Base-by-base conservation (phyloP, 306 rosid genomes). In the Medicago arabica region DNA sequence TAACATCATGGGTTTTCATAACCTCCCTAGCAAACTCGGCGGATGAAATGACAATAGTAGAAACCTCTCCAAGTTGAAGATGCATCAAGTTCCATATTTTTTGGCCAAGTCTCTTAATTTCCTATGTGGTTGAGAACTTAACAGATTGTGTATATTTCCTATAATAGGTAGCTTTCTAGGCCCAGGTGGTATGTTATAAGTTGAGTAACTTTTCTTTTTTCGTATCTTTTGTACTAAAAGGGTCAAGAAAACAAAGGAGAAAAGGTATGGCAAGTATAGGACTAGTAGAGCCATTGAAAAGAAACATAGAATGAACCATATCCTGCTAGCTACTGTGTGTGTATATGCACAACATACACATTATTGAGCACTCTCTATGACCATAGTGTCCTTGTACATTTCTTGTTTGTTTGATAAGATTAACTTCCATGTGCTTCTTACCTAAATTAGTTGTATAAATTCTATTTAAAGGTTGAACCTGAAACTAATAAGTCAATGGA, bases 241-340 rank as follows among this genome's bases (percentile, higher is more conserved):
- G 14, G 5, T 15, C 13, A 64, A 7, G 74, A 76, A 7, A 14
- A 47, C 54, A 47, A 47, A 47, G 16, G 7, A 58, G 17, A 47
- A 4, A 77, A 55, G 11, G 8, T 4, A 31, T 31, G 15, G 9
- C n/a, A 57, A 13, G 40, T 8, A 59, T 15, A 43, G 25, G 16
- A 58, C n/a, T 69, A 47, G 16, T 34, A 18, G 11, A 62, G 51
- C 71, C 71, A 60, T 74, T 34, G 50, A 46, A 31, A 31, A 74
- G 49, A 14, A 40, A 28, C 34, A 28, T 28, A 28, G 34, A 2
- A 28, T 28, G 34, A 28, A 4, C 34, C 4, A 28, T 28, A 28
- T 28, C 34, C 34, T 28, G 4, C 34, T 28, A 28, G 34, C 34
- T 28, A 28, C 2, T 28, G 34, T 28, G 4, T 28, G 2, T 28